These are phyloP conservation scores for Globisporangium cederbergense DNA, from an alignment of 352 stramenopile genomes.

Conservation along the genomic window DNA sequence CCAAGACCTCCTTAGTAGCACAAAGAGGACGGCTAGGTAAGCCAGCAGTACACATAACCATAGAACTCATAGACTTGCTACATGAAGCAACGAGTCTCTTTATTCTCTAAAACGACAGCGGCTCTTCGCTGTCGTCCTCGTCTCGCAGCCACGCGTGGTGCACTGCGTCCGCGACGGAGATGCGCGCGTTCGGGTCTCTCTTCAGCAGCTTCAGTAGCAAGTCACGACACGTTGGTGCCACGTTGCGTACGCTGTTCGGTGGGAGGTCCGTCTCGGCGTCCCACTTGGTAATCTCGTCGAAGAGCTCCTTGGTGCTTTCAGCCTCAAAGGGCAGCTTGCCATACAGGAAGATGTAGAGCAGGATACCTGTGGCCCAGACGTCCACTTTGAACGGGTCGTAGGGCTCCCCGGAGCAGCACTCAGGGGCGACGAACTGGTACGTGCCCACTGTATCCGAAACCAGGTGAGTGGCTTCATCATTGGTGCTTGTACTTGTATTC, in stretches of 20 bases:
- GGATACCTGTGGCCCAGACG: conserved; percentile 81
- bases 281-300: conserved; percentile 66
- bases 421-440: conserved; percentile 89
- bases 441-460: conserved; percentile 84
- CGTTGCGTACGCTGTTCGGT: conserved; percentile 6
- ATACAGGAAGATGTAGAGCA: conserved; percentile 86
- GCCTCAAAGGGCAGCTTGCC: conserved; percentile 77
- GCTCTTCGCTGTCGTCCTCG: conserved; percentile 46
- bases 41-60: background rate
- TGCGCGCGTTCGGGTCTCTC: conserved; percentile 48
- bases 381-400: conserved; percentile 86
- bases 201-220: conserved; percentile 51
- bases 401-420: conserved; percentile 78
- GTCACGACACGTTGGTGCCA: conserved; percentile 35
- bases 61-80: background rate
- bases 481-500: background rate
- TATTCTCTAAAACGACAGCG: conserved; percentile 57
- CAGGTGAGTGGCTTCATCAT: conserved; percentile 14
- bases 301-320: conserved; percentile 67
- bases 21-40: background rate
- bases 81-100: background rate
- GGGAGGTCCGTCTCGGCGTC: conserved; percentile 38
- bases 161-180: conserved; percentile 48
- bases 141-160: conserved; percentile 56
- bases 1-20: background rate